Percentiles rank a stretch among this genome's conserved stretches.
Evolutionary conservation across 352 stramenopile species (phyloP).

Genomic region (Globisporangium apiculatum): DNA sequence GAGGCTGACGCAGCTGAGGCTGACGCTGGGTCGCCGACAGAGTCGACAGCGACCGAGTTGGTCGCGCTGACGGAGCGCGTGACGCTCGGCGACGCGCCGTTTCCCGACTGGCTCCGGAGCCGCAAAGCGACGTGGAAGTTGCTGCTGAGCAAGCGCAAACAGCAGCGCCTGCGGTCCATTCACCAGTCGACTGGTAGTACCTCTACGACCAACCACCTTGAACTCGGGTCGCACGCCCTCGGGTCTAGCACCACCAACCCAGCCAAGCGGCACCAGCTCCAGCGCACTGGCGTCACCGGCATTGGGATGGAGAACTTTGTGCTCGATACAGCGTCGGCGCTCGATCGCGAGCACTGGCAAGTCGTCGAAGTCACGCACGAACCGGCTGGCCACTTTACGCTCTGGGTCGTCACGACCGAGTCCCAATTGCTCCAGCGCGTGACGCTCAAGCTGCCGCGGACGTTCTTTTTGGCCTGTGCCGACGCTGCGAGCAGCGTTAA

Average conservation of each 20-base stretch:
- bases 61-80: constrained; percentile 20
- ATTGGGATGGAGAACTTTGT: constrained; percentile 82
- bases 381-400: constrained; percentile 83
- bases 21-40: no score
- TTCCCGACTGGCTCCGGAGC: constrained; percentile 52
- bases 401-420: constrained; percentile 93
- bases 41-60: constrained; percentile 12
- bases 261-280: constrained; percentile 28
- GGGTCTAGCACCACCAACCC: constrained; percentile 6
- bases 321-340: constrained; percentile 40
- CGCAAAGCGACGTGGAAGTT: constrained; percentile 72
- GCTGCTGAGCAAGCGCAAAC: constrained; percentile 45
- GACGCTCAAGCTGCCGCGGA: constrained; percentile 57
- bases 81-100: constrained; percentile 55
- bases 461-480: constrained; percentile 59
- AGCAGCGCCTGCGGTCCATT: constrained; percentile 53
- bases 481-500: constrained; percentile 80
- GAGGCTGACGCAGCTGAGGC: no score
- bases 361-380: constrained; percentile 79
- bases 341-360: constrained; percentile 69
- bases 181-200: constrained; percentile 12
- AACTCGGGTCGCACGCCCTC: constrained; percentile 3
- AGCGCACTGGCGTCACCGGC: constrained; percentile 20
- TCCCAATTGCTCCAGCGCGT: constrained; percentile 69
- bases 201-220: constrained; percentile 1